Evolutionary conservation across 1,284 basidiomycete species (phyloP).

Genomic region (Puccinia coronata): DNA sequence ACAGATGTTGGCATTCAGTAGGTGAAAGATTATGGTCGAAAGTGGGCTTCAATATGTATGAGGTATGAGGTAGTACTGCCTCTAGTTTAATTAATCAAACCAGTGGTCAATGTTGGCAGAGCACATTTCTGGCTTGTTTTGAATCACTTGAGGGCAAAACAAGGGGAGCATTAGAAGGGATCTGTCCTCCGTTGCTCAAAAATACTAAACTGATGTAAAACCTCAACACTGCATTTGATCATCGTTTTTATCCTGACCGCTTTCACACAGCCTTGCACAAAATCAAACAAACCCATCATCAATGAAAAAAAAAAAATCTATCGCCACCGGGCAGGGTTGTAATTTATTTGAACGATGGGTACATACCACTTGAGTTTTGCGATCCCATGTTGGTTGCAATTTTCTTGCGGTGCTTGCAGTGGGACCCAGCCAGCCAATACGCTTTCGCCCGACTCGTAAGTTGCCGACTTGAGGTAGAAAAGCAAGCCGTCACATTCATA

Average conservation of each 20-base stretch:
- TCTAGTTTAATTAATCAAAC: too few relatives aligned
- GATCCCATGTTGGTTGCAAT: not conserved
- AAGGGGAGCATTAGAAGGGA: too few relatives aligned
- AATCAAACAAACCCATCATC: not conserved
- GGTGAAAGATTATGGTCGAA: too few relatives aligned
- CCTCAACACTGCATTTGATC: slow-evolving; percentile 8
- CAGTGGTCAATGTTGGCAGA: too few relatives aligned
- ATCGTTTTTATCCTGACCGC: not conserved
- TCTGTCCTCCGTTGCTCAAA: not conserved
- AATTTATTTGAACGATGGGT: not conserved
- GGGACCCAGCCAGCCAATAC: slow-evolving; percentile 43
- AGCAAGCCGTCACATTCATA: slow-evolving; percentile 37
- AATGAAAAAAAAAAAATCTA: not conserved
- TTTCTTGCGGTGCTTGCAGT: slow-evolving; percentile 5
- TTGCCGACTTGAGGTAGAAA: slow-evolving; percentile 41
- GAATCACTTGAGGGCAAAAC: too few relatives aligned
- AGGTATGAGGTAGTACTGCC: too few relatives aligned
- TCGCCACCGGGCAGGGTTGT: not conserved
- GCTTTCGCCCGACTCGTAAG: slow-evolving; percentile 41
- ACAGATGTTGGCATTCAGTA: too few relatives aligned
- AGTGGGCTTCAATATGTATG: too few relatives aligned
- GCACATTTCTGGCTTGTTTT: too few relatives aligned
- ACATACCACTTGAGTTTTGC: slow-evolving; percentile 18
- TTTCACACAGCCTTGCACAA: not conserved
- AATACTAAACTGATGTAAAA: not conserved